Conservation (phyloP, 257 asterid species). For the Nicotiana sylvestris region DNA sequence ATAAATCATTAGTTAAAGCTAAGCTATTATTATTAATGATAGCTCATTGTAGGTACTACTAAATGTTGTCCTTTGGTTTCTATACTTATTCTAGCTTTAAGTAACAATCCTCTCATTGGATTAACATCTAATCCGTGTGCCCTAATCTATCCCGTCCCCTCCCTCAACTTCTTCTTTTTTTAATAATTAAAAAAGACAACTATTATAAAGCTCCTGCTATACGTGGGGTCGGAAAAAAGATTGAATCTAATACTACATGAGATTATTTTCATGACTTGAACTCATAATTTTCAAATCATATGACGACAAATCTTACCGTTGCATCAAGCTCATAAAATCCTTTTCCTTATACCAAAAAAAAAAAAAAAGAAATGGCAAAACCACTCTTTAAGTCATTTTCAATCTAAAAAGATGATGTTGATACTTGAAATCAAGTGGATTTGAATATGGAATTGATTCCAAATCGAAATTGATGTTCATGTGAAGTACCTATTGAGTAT, state of each 20-base stretch:
- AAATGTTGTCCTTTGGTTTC: background rate
- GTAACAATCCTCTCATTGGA: background rate
- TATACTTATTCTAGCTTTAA: constrained; percentile 8
- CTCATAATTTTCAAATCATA: background rate
- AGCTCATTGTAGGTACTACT: background rate
- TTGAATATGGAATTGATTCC: background rate
- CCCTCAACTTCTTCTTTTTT: too few relatives aligned
- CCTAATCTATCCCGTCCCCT: background rate
- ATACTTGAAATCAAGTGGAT: background rate
- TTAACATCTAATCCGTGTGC: background rate
- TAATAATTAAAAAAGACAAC: too few relatives aligned
- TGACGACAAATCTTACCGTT: background rate
- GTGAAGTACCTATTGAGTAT: background rate
- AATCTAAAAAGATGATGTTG: background rate
- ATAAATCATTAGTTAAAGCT: background rate
- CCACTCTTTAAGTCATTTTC: background rate
- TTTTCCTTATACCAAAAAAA: background rate
- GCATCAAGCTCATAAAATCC: background rate
- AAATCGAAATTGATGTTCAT: background rate
- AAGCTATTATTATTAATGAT: background rate
- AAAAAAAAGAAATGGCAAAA: background rate
- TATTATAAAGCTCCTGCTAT: background rate
- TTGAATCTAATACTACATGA: too few relatives aligned
- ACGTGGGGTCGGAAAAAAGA: too few relatives aligned
- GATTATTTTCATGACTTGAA: too few relatives aligned